Percentiles rank a stretch among this genome's conserved stretches.
phyloP scores from a whole-genome alignment of 2,329 filamentous ascomycete genomes.

The Colletotrichum tropicale region DNA sequence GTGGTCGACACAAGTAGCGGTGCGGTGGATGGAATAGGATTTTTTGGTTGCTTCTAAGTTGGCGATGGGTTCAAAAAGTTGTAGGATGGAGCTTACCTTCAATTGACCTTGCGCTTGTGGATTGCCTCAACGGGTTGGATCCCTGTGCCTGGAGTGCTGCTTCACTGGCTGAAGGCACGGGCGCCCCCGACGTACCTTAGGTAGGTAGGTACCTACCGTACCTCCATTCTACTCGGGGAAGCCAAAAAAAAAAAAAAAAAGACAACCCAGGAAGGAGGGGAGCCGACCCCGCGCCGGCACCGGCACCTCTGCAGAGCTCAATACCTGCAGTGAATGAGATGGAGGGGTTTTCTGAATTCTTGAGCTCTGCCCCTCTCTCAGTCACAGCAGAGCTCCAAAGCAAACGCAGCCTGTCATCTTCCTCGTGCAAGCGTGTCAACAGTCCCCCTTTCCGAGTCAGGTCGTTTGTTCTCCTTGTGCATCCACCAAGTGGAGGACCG shows the following conservation, averaged over 20 bases:
- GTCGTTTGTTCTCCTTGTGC: background rate
- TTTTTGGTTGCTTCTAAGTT: background rate
- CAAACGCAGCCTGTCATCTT: background rate
- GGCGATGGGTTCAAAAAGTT: background rate
- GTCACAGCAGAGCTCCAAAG: background rate
- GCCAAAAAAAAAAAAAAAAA: background rate
- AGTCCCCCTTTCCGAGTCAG: background rate
- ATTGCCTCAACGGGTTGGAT: background rate
- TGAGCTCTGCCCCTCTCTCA: background rate
- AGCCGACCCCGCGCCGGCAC: background rate
- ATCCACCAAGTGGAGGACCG: conserved; percentile 12
- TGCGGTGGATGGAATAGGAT: background rate
- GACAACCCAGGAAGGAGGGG: background rate
- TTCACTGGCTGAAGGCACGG: background rate
- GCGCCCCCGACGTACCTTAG: background rate
- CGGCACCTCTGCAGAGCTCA: background rate
- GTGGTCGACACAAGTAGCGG: background rate
- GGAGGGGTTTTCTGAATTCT: background rate
- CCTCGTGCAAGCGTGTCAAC: background rate
- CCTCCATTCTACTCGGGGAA: background rate
- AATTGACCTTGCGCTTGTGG: background rate
- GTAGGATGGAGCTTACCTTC: background rate
- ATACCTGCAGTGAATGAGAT: background rate
- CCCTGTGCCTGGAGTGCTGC: background rate
- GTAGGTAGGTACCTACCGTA: background rate